phyloP scores from a whole-genome alignment of 2,329 filamentous ascomycete species.

The Malbranchea zuffiana region DNA sequence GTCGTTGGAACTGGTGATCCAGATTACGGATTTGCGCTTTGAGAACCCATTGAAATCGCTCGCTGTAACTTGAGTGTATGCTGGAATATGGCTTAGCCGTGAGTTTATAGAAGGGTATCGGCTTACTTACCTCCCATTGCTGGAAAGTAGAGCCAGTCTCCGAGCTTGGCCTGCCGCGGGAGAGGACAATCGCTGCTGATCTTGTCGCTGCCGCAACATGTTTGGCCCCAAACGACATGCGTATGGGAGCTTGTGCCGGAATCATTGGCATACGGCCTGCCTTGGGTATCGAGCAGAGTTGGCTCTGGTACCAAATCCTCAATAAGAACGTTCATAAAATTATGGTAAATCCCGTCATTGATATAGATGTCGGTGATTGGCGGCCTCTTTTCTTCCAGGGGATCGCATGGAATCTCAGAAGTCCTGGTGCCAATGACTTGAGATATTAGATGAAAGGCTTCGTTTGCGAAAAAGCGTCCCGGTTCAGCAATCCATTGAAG shows the following conservation, averaged over 20 bases:
- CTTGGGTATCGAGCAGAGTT: constrained; percentile 4
- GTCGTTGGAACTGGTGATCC: constrained; percentile 1
- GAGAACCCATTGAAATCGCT: constrained; percentile 9
- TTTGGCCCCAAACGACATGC: constrained; percentile 8
- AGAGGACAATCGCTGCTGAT: constrained; percentile 2
- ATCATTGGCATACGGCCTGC: not conserved
- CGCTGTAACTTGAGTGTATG: constrained; percentile 8
- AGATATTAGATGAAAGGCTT: constrained; percentile 7
- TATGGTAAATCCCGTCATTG: constrained; percentile 11
- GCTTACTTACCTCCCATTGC: constrained; percentile 7
- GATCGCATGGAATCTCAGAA: not conserved
- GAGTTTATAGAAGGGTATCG: not conserved
- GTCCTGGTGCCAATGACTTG: constrained; percentile 5
- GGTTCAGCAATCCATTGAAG: constrained; percentile 9
- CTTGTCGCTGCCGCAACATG: constrained; percentile 8
- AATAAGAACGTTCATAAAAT: constrained; percentile 10
- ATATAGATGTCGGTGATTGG: constrained; percentile 7
- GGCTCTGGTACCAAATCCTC: constrained; percentile 7
- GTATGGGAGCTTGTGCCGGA: not conserved
- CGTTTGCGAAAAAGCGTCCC: constrained; percentile 5
- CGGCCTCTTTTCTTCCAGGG: too few relatives aligned
- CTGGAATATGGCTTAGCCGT: constrained; percentile 4
- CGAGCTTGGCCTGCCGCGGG: constrained; percentile 4
- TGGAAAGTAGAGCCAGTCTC: constrained; percentile 9
- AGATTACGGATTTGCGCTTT: constrained; percentile 1